A percentile compares a stretch with the other conserved stretches of the same genome.
phyloP scores from a whole-genome alignment of 2,329 filamentous ascomycete species.

The Aureobasidium sp. region DNA sequence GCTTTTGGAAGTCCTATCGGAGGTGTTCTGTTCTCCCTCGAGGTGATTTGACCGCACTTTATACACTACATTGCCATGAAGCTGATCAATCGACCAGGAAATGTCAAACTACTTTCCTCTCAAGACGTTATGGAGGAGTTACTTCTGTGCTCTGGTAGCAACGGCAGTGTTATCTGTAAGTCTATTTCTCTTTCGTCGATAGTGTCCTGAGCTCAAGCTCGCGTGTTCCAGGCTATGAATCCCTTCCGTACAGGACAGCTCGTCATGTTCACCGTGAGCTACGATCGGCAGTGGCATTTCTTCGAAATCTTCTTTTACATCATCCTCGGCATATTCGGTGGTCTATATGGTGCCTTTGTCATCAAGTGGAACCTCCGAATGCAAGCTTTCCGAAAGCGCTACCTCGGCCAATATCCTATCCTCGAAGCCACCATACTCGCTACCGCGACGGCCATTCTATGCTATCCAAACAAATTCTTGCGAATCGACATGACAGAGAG shows the following conservation, averaged over 20 bases:
- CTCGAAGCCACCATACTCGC: constrained; percentile 81
- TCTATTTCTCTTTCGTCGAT: constrained; percentile 6
- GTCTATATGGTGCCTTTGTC: constrained; percentile 89
- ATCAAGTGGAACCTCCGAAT: constrained; percentile 95
- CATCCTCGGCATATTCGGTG: constrained; percentile 84
- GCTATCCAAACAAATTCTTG: constrained; percentile 91
- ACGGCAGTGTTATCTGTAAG: constrained; percentile 74
- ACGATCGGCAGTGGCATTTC: constrained; percentile 95
- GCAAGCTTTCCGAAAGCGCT: constrained; percentile 90
- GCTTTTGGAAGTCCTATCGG: constrained; percentile 97
- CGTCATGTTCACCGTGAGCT: constrained; percentile 98
- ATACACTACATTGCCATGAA: constrained; percentile 17
- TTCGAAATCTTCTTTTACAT: constrained; percentile 93
- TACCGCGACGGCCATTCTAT: constrained; percentile 77
- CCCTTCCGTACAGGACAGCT: constrained; percentile 94
- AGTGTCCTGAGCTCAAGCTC: background rate
- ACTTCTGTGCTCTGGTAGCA: constrained; percentile 93
- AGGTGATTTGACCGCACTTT: constrained; percentile 34
- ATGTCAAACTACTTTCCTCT: constrained; percentile 95
- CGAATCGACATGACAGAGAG: constrained; percentile 98
- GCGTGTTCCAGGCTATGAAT: constrained; percentile 64
- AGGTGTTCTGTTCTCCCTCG: constrained; percentile 89
- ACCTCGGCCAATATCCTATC: constrained; percentile 74
- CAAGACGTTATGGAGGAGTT: constrained; percentile 96
- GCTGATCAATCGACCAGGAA: constrained; percentile 43